Percentiles rank a stretch among this genome's conserved stretches.
phyloP scores from a whole-genome alignment of 106 monocot species.

The Apostasia shenzhenica region DNA sequence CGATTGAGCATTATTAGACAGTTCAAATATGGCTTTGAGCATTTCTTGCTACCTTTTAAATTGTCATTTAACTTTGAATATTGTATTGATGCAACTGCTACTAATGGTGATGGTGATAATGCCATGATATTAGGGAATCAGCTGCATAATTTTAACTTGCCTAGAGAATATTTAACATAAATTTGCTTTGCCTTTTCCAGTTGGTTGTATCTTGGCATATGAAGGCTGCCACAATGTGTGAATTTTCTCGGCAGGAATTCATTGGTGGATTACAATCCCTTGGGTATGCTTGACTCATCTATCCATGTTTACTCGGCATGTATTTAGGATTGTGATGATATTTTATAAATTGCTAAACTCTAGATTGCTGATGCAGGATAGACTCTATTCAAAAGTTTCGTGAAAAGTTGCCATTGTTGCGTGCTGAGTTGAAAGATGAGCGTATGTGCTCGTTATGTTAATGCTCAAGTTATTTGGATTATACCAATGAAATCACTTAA shows the following conservation, averaged over 20 bases:
- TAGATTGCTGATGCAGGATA: constrained; percentile 42
- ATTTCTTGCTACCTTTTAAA: too few relatives aligned
- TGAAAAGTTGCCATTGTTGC: constrained; percentile 79
- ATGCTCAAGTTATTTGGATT: too few relatives aligned
- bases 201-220: constrained; percentile 96
- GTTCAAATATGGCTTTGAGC: too few relatives aligned
- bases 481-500: too few relatives aligned
- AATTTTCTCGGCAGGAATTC: constrained; percentile 86
- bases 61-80: too few relatives aligned
- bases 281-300: constrained; percentile 36
- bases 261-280: constrained; percentile 77
- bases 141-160: too few relatives aligned
- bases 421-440: constrained; percentile 91
- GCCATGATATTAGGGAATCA: too few relatives aligned
- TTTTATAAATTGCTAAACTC: not conserved
- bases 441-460: constrained; percentile 36
- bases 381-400: constrained; percentile 87
- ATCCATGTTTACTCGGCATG: not conserved
- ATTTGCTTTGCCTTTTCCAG: constrained; percentile 35
- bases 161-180: too few relatives aligned
- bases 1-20: too few relatives aligned
- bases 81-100: too few relatives aligned
- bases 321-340: not conserved
- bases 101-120: too few relatives aligned
- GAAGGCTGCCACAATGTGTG: constrained; percentile 99